Percentiles rank a stretch among this genome's conserved stretches.
phyloP scores from a whole-genome alignment of 345 rosid species.

The Passiflora organensis region DNA sequence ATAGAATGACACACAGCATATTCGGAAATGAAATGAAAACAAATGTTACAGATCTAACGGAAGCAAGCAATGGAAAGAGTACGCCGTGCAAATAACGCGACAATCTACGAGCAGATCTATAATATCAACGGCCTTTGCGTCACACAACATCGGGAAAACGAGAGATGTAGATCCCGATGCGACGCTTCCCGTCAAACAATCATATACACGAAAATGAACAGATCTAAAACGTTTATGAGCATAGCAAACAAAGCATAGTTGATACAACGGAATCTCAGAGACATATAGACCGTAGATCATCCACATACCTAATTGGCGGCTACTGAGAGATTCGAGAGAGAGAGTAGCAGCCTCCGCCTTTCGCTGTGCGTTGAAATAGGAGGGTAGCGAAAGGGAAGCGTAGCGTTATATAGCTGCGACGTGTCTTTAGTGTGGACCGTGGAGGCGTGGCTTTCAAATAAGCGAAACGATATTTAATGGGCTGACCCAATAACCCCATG shows the following conservation, averaged over 20 bases:
- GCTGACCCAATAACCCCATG: background rate
- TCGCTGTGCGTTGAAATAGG: slow-evolving; percentile 9
- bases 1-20: background rate
- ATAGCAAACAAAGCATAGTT: background rate
- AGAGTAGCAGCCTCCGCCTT: slow-evolving; percentile 8
- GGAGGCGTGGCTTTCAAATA: background rate
- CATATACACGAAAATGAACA: background rate
- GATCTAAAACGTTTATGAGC: background rate
- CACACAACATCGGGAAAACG: background rate
- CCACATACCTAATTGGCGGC: background rate
- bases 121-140: background rate
- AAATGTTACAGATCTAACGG: background rate
- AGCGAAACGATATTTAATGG: slow-evolving; percentile 7
- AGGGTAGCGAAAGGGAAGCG: background rate
- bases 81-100: background rate
- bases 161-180: background rate
- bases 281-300: background rate
- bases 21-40: background rate
- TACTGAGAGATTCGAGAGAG: background rate
- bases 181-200: background rate
- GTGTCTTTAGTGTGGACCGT: background rate
- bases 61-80: background rate
- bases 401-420: background rate
- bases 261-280: background rate
- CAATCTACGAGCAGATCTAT: background rate